These are phyloP conservation scores for Austroboletus festivus DNA, from an alignment of 768 basidiomycete species.

Conservation along the genomic window DNA sequence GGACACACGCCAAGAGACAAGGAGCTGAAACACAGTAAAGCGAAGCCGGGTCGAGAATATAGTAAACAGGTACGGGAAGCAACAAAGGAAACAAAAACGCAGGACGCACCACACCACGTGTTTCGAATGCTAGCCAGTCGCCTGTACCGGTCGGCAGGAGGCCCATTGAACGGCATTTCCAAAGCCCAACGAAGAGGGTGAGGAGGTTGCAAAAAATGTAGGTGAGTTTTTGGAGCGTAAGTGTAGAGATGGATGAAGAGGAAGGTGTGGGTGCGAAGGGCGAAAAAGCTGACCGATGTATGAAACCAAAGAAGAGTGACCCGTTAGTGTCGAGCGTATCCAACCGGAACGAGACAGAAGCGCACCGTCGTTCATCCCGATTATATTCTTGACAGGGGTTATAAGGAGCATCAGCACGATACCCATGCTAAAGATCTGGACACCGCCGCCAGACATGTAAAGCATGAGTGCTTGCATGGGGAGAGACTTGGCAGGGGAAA, in stretches of 20 bases:
- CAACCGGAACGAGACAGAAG: slow-evolving; percentile 1
- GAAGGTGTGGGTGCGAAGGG: slow-evolving; percentile 55
- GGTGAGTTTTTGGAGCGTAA: slow-evolving; percentile 67
- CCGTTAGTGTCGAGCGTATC: too few species aligned
- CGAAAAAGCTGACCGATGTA: slow-evolving; percentile 55
- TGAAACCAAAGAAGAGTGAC: too few species aligned
- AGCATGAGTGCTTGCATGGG: slow-evolving; percentile 99
- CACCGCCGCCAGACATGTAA: slow-evolving; percentile 95
- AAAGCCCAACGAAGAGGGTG: slow-evolving; percentile 81
- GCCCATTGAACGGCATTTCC: slow-evolving; percentile 94
- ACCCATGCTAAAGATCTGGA: slow-evolving; percentile 96
- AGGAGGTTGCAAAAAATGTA: slow-evolving; percentile 72
- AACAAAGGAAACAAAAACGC: background rate
- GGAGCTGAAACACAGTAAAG: background rate
- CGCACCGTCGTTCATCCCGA: slow-evolving; percentile 75
- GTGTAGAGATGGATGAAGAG: slow-evolving; percentile 45
- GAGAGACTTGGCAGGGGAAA: slow-evolving; percentile 81
- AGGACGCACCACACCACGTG: slow-evolving; percentile 55
- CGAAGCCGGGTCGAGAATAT: background rate
- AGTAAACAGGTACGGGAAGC: too few species aligned
- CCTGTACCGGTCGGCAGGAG: slow-evolving; percentile 86
- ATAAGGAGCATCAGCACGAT: slow-evolving; percentile 92
- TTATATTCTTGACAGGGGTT: slow-evolving; percentile 80
- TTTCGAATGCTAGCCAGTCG: slow-evolving; percentile 95
- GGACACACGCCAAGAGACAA: background rate